A percentile compares a stretch with the other conserved stretches of the same genome.
Evolutionary conservation across 2,329 filamentous ascomycete genomes (phyloP).

Genomic region (Huntiella omanensis): DNA sequence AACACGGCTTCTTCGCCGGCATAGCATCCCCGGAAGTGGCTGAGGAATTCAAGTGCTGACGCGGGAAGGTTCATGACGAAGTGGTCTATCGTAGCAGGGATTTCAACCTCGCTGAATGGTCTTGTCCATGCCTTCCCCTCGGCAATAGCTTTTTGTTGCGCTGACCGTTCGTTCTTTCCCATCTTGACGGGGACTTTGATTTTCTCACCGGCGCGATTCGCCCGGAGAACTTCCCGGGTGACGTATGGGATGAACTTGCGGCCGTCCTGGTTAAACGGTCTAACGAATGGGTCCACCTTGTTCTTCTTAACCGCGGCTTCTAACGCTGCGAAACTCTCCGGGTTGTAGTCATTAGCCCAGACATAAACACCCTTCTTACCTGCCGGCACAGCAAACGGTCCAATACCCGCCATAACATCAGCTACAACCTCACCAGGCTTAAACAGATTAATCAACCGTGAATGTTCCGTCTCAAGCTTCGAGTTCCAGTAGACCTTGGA

Average conservation of each 20-base stretch:
- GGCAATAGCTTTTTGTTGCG: constrained; percentile 17
- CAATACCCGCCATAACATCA: constrained; percentile 95
- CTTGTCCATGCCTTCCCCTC: constrained; percentile 13
- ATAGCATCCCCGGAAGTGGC: constrained; percentile 60
- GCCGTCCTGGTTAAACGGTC: constrained; percentile 66
- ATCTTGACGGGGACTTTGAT: constrained; percentile 28
- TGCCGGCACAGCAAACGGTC: constrained; percentile 82
- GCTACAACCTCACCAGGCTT: constrained; percentile 72
- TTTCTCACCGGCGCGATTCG: constrained; percentile 31
- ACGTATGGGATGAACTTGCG: constrained; percentile 58
- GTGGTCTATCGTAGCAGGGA: constrained; percentile 68
- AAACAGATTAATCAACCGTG: constrained; percentile 58
- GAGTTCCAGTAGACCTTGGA: constrained; percentile 97
- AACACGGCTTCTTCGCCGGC: constrained; percentile 50
- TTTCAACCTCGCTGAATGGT: constrained; percentile 24
- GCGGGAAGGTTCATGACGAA: constrained; percentile 98
- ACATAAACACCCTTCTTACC: constrained; percentile 83
- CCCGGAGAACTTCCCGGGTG: constrained; percentile 38
- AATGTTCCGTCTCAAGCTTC: constrained; percentile 75
- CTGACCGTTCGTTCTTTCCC: constrained; percentile 19
- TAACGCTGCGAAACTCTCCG: constrained; percentile 62
- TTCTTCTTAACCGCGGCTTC: constrained; percentile 53
- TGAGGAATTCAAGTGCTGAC: constrained; percentile 66
- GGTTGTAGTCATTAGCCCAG: constrained; percentile 94
- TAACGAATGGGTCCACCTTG: constrained; percentile 57